Base-by-base conservation (phyloP, 345 rosid genomes). In the Corchorus capsularis region DNA sequence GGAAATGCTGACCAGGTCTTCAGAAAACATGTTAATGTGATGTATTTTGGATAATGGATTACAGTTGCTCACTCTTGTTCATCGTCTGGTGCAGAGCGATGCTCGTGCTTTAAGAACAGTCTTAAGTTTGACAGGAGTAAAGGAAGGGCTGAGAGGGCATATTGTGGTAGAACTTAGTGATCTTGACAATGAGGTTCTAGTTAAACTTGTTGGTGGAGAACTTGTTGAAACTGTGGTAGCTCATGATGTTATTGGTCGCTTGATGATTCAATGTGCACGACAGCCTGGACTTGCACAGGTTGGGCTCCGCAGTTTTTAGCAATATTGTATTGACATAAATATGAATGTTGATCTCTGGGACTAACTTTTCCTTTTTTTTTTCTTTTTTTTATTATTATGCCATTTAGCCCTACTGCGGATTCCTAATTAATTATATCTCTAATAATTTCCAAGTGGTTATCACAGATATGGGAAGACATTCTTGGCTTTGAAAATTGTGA, bases 1-100 rank as follows among this genome's bases (percentile, higher is more conserved):
- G 95, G 93, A 81, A 91, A 91, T 83, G 95, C 95, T 76, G 93
- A 91, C 77, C 95, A 91, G 95, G 95, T 91, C 73, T 78, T 80
- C 45, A 77, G 56, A 76, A 52, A 43, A 78, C 8, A 16, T 43
- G 56, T 63, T 71, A 49, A 49, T 71, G 41, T 17, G 43, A 59
- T 77, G 68, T 17, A 67, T 57, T 45, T 77, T 50, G 77, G 69
- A 71, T 74, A 11, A 52, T 63, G 2, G 55, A 69, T 63, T 17
- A 75, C 15, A 19, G 34, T 52, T 70, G 75, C 76, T 83, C 49
- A 63, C 65, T 75, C 74, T 80, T 7, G 14, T 72, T 80, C 47
- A 66, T 77, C 61, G 57, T 79, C 47, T 74, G 35, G 63, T 79
- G 60, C 84, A 91, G 95, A 91, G 93, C 78, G 95, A 91, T 81